Evolutionary conservation across 345 rosid species (phyloP).

Genomic region (Populus pruinosa): DNA sequence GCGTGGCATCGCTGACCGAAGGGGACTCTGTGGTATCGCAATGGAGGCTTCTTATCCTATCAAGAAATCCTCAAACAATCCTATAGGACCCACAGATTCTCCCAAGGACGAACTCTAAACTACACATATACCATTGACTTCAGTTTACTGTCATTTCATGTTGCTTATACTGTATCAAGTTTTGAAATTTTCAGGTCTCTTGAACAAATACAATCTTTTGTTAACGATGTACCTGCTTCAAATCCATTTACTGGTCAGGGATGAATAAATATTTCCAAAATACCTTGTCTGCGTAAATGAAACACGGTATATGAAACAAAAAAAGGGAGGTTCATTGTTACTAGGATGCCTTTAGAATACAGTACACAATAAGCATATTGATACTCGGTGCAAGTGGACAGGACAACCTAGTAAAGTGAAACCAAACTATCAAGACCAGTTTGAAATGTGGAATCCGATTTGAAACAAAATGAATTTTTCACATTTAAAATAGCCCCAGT

Average conservation of each 20-base stretch:
- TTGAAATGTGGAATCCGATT: not conserved
- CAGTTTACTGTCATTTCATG: not conserved
- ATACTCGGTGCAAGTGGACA: not conserved
- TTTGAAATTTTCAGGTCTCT: not conserved
- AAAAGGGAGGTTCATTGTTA: not conserved
- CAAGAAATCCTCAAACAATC: constrained; percentile 40
- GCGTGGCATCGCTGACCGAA: constrained; percentile 37
- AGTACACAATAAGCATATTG: not conserved
- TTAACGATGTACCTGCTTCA: not conserved
- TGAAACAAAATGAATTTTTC: not conserved
- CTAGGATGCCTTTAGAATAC: not conserved
- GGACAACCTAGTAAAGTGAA: not conserved
- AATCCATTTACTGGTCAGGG: not conserved
- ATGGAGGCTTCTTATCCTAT: constrained; percentile 66
- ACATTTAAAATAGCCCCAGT: not conserved
- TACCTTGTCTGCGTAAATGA: not conserved
- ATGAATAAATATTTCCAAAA: not conserved
- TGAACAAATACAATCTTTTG: not conserved
- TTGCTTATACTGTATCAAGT: not conserved
- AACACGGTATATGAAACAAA: not conserved
- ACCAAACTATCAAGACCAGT: not conserved
- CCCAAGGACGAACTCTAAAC: constrained; percentile 50
- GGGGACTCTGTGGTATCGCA: constrained; percentile 67
- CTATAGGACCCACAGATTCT: constrained; percentile 9
- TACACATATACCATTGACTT: not conserved